A percentile compares a stretch with the other conserved stretches of the same genome.
These are phyloP conservation scores for Aspergillus kassunensis DNA, from an alignment of 495 filamentous ascomycete species.

Conservation along the genomic window DNA sequence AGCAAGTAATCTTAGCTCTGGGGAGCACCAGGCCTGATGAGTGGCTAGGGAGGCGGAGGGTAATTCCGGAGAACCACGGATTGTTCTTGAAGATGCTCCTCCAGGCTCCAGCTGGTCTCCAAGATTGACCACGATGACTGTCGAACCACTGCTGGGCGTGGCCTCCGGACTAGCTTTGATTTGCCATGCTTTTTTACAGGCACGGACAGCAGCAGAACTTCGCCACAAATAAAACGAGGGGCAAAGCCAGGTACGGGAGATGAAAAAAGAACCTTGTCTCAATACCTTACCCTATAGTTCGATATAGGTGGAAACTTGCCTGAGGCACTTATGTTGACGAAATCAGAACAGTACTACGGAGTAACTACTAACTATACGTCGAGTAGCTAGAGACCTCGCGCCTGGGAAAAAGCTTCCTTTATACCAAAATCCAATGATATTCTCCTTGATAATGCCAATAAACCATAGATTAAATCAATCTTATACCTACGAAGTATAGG, in stretches of 20 bases:
- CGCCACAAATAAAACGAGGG: not conserved
- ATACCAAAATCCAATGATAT: too few relatives aligned
- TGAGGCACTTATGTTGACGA: not conserved
- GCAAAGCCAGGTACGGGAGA: not conserved
- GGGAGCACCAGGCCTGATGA: constrained; percentile 1
- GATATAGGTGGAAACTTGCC: not conserved
- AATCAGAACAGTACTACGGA: too few relatives aligned
- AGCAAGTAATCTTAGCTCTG: constrained; percentile 5
- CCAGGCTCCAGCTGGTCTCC: not conserved
- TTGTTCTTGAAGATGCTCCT: not conserved
- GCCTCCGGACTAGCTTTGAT: constrained; percentile 17
- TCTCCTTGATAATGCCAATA: not conserved
- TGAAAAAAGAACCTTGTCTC: not conserved
- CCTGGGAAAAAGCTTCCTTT: too few relatives aligned
- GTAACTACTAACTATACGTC: too few relatives aligned
- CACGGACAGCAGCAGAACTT: not conserved
- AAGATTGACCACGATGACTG: constrained; percentile 3
- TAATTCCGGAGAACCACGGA: not conserved
- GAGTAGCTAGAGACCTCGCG: too few relatives aligned
- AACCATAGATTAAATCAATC: too few relatives aligned
- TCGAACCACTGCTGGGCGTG: constrained; percentile 19
- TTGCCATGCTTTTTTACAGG: constrained; percentile 9
- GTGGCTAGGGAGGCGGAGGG: constrained; percentile 1
- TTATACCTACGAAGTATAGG: not conserved
- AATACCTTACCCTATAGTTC: not conserved